Conservation (phyloP, 306 rosid genomes). For the Inga leiocalycina region DNA sequence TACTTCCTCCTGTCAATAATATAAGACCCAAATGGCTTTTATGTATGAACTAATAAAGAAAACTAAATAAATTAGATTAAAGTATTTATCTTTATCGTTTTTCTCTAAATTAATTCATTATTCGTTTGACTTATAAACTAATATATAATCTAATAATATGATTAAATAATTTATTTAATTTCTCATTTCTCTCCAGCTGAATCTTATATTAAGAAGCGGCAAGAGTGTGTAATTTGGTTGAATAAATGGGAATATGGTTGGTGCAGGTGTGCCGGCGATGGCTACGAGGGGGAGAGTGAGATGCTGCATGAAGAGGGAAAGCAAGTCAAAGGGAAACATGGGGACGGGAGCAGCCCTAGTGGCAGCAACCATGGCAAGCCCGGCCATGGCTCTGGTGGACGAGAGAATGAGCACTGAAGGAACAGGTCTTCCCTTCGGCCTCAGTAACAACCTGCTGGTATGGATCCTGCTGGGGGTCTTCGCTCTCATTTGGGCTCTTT, state of each 20-base stretch:
- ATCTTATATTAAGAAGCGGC: too few species aligned
- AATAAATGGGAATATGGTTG: constrained; percentile 12
- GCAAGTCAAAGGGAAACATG: constrained; percentile 36
- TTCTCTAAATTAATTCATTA: too few species aligned
- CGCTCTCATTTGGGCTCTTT: constrained; percentile 70
- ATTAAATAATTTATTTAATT: too few species aligned
- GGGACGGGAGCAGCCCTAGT: constrained; percentile 73
- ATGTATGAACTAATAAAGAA: too few species aligned
- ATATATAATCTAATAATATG: too few species aligned
- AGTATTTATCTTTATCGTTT: too few species aligned
- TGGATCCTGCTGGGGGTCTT: constrained; percentile 89
- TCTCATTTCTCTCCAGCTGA: too few species aligned
- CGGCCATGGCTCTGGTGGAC: constrained; percentile 94
- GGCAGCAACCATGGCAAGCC: constrained; percentile 77
- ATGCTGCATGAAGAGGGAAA: constrained; percentile 61
- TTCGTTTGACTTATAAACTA: too few species aligned
- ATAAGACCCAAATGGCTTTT: too few species aligned
- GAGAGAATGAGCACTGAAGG: constrained; percentile 93
- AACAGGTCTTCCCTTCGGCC: constrained; percentile 91
- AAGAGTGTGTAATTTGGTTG: too few species aligned
- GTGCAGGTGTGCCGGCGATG: constrained; percentile 65
- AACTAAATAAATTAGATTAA: too few species aligned
- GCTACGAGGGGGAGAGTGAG: constrained; percentile 70
- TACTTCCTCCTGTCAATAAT: too few species aligned
- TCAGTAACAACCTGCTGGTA: constrained; percentile 93